These are phyloP conservation scores for Phytophthora europaea DNA, from an alignment of 352 stramenopile genomes.

Conservation along the genomic window DNA sequence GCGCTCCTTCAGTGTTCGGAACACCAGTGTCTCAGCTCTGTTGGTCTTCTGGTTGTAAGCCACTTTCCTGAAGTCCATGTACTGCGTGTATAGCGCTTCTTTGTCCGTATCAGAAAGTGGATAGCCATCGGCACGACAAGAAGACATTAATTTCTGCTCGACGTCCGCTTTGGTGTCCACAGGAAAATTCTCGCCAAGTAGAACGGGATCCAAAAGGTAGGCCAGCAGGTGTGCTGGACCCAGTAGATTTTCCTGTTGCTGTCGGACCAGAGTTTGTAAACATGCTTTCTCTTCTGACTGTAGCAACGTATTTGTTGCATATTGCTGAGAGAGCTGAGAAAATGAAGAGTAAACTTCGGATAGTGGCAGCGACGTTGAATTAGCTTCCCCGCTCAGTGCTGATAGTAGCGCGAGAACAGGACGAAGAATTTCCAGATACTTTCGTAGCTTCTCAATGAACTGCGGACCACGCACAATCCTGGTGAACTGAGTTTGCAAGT, in stretches of 20 bases:
- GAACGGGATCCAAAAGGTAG: conserved; percentile 57
- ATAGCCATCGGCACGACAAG: conserved; percentile 27
- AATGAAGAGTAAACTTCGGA: conserved; percentile 55
- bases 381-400: conserved; percentile 13
- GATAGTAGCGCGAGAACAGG: conserved; percentile 38
- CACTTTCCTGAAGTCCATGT: conserved; percentile 56
- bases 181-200: conserved; percentile 49
- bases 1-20: conserved; percentile 55
- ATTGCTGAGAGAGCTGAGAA: conserved; percentile 30
- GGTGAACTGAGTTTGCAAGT: conserved; percentile 37
- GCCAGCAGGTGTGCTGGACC: conserved; percentile 39
- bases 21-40: conserved; percentile 47
- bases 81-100: conserved; percentile 55
- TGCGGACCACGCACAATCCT: conserved; percentile 31
- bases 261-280: conserved; percentile 31
- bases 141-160: conserved; percentile 49
- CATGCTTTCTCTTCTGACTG: conserved; percentile 34
- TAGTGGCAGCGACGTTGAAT: conserved; percentile 22
- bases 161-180: conserved; percentile 39
- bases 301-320: conserved; percentile 31
- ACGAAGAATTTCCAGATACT: conserved; percentile 44
- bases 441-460: conserved; percentile 41
- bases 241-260: conserved; percentile 31
- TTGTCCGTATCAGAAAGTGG: conserved; percentile 35
- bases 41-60: conserved; percentile 40